Percentiles rank a stretch among this genome's conserved stretches.
These are phyloP conservation scores for Meyerozyma sp. DNA, from an alignment of 1,139 yeast species.

Conservation along the genomic window DNA sequence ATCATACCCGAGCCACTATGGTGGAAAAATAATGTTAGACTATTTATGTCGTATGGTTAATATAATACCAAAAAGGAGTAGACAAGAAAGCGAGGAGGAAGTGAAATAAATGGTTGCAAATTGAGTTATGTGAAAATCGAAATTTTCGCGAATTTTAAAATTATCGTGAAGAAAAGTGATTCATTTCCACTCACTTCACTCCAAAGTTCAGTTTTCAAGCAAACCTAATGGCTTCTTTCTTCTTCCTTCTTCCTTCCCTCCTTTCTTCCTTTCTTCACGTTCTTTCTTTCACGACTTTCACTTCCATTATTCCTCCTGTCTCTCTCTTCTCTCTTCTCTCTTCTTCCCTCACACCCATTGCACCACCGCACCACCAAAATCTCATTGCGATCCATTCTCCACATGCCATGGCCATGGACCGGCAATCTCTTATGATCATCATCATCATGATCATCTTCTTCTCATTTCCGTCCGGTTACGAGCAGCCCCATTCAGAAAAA, in stretches of 20 bases:
- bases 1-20: neutral
- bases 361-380: too few species aligned
- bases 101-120: neutral
- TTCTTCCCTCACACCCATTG: neutral
- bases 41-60: conserved; percentile 1
- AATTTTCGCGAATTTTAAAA: neutral
- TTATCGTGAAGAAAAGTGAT: too few species aligned
- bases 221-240: neutral
- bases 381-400: neutral
- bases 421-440: conserved; percentile 33
- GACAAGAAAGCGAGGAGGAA: neutral
- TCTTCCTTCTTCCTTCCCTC: neutral
- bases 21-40: neutral
- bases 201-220: too few species aligned
- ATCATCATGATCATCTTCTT: conserved; percentile 34
- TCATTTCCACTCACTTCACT: neutral
- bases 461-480: conserved; percentile 24
- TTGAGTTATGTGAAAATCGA: neutral
- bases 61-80: neutral
- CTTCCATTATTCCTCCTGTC: neutral
- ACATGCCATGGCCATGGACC: conserved; percentile 24
- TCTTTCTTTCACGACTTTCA: too few species aligned
- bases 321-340: neutral
- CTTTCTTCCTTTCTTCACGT: neutral
- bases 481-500: conserved; percentile 24